Base-by-base conservation (phyloP, 2,329 filamentous ascomycete genomes). In the Monilinia laxa region DNA sequence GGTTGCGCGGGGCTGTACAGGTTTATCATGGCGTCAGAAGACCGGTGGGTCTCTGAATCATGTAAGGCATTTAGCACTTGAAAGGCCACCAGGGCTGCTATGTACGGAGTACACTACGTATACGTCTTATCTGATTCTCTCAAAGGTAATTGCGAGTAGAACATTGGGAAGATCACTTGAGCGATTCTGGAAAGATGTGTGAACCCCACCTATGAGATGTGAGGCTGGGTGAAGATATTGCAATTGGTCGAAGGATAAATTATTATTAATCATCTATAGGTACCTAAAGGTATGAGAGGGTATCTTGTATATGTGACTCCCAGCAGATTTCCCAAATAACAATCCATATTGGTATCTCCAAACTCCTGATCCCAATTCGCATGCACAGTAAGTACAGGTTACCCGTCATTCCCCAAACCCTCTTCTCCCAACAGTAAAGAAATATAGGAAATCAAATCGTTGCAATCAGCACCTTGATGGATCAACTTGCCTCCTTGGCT, bases 401-500 rank as follows among this genome's bases (percentile, higher is more conserved):
- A 23, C 12, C 10, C 23, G 25, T 14, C 20, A 2, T 25, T 31
- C 16, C 31, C 42, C n/a, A 2, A 16, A 55, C 35, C 57, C 9
- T n/a, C 40, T 52, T 38, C 16, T 51, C 20, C 31, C 54, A 20
- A 52, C 4, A 10, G 4, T 2, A 59, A 23, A 38, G 23, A 52
- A 40, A 10, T 2, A 58, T 11, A 52, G 31, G 9, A 40, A 59
- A 51, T 40, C 18, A 12, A 52, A 23, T 14, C 57, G 23, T 25
- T 18, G 4, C 18, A 47, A 42, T 69, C 40, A 73, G 47, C 65
- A 68, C n/a, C 67, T 68, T n/a, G 68, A 68, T 51, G 71, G 70
- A 59, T 57, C 63, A 38, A 68, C 47, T 28, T 45, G 62, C 25
- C 60, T 65, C 40, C 64, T 52, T 28, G 60, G n/a, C 3, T 45